Base-by-base conservation (phyloP, 306 rosid genomes). In the Neltuma alba region DNA sequence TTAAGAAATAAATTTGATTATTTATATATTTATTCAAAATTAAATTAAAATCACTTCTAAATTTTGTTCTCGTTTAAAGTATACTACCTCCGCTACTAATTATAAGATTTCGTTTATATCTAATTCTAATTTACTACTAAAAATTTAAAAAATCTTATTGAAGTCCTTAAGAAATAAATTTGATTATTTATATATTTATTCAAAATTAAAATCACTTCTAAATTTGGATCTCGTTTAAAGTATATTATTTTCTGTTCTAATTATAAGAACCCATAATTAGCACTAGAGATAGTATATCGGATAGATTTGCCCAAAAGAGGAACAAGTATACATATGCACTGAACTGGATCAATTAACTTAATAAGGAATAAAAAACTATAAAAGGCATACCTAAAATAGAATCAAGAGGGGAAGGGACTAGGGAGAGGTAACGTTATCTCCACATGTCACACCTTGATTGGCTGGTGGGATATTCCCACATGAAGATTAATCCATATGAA, bases 371-470 rank as follows among this genome's bases (percentile, higher is more conserved):
- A 54, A n/a, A n/a, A n/a, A n/a, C n/a, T n/a, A n/a, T n/a, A n/a
- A n/a, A n/a, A n/a, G n/a, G 13, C 30, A 8, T n/a, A 0, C 61
- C 61, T n/a, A 54, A 9, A n/a, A n/a, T 9, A 54, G 21, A 62
- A 30, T 7, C 37, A 30, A 28, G 23, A 5, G 0, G n/a, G 18
- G 69, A 0, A 8, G 14, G 0, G 40, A 64, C n/a, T n/a, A n/a
- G n/a, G 18, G 33, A n/a, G 18, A n/a, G 48, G 45, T 8, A 69
- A 69, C 74, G 57, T 69, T 69, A 70, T 70, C 75, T 70, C 60
- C 75, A 70, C 15, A 7, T 70, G 75, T 44, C 75, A 28, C 3
- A 3, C 27, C 0, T 13, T 9, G 38, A 45, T 9, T 70, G 75
- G 60, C 28, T 0, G 9, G 1, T 15, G 7, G 40, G 58, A 70